Base-by-base conservation (phyloP, 1,139 yeast genomes). In the Wickerhamomyces sp. region DNA sequence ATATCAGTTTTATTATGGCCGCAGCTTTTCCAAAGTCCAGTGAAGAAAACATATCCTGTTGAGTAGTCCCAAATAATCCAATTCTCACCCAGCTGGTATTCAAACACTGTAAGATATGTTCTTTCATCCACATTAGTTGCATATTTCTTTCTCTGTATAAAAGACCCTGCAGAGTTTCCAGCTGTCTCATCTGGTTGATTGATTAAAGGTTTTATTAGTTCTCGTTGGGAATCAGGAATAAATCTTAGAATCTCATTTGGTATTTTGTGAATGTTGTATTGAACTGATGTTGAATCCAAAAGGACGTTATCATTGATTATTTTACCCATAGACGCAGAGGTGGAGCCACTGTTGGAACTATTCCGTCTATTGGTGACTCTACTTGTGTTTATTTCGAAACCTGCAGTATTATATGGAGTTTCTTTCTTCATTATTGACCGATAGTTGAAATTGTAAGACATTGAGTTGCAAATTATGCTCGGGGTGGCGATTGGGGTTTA, bases 21-120 rank as follows among this genome's bases (percentile, higher is more conserved):
- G 30, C 84, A 70, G 13, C 90, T 82, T 61, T 89, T 86, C 96
- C 97, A 89, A 40, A 89, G 71, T 0, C 96, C 96, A 0, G 97
- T 89, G 42, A 89, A 70, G 58, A 88, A 96, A 9, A 89, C 96
- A 59, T 80, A 83, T 1, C 97, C 96, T 0, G 94, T 81, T 52
- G 75, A 78, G 57, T 83, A 81, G 59, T 87, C 96, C 97, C 97
- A 89, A 46, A 88, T 80, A 43, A 90, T 74, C 78, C 88, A 77
- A 48, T 78, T 75, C 43, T 60, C 74, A 50, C 81, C 81, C 44
- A 86, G 59, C 53, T 64, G 68, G 62, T 81, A 86, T 59, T 86
- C 94, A 55, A 70, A 84, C 6, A 85, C 95, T 0, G 90, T 79
- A 35, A 85, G 64, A 56, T 70, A 82, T 56, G 78, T 77, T 44